Evolutionary conservation across 1,284 basidiomycete genomes (phyloP), one percentile per base, ranked within the genome.

Genomic region (Ceratobasidium sp.): DNA sequence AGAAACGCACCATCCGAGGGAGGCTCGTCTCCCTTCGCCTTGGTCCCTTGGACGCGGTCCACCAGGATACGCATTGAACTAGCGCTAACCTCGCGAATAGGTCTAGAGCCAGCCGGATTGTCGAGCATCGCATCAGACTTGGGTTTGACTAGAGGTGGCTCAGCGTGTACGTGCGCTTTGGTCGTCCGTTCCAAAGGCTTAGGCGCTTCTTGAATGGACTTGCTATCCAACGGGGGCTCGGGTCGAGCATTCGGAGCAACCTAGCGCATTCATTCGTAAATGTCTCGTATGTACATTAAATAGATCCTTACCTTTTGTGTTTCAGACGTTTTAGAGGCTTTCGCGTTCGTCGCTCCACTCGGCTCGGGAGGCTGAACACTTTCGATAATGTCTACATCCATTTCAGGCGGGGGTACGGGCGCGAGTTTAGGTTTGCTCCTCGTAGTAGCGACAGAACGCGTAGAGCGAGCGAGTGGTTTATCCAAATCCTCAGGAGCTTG

Each of bases 1-100:
- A 48, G 33, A 59, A 47, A 59, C 41, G 41, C 33, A 45, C 66
- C 66, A 47, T 71, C 36, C 33, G 51, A 56, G 27, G 62, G 50
- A 31, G 27, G 47, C 24, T 7, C 22, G 4, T 50, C 22, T 0
- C 50, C 4, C 22, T 64, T 27, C n/a, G 9, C 45, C 45, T 51
- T 31, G 45, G 50, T 19, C 6, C 19, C 24, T 9, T 11, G 36
- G 36, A 11, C 11, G 6, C 36, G 4, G 36, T 41, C 11, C 4
- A 41, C 36, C 6, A 11, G 36, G 6, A 41, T 41, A 11, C 11
- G 36, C 36, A 11, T 41, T 4, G 36, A 4, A 4, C 11, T 41
- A 11, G 11, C 11, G 6, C 36, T 41, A n/a, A n/a, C n/a, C 36
- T 41, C 36, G 36, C 4, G 36, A 11, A 41, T 41, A 41, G 36